These are phyloP conservation scores for Suillus fuscotomentosus DNA, from an alignment of 768 basidiomycete genomes.

Conservation along the genomic window DNA sequence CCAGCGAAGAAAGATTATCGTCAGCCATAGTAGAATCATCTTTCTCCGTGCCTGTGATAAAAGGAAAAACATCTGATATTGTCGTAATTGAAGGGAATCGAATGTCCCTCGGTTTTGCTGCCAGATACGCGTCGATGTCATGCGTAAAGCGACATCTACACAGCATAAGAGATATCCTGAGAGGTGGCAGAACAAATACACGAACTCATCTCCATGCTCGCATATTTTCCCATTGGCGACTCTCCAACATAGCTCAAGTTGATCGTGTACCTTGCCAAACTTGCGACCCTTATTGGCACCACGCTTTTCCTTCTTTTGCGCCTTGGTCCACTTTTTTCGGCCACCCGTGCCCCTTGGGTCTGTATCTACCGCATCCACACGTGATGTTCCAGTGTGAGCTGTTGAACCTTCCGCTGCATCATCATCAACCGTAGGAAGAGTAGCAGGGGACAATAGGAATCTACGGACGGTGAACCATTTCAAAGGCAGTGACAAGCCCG, in stretches of 20 bases:
- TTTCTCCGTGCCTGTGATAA: conserved; percentile 28
- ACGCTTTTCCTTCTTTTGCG: conserved; percentile 68
- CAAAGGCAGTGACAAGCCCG: not conserved
- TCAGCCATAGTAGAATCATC: not conserved
- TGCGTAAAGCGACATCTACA: conserved; percentile 78
- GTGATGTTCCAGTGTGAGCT: conserved; percentile 24
- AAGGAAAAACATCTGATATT: conserved; percentile 50
- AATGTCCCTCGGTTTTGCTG: conserved; percentile 73
- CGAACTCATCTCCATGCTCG: conserved; percentile 66
- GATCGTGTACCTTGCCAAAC: conserved; percentile 77
- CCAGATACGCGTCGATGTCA: conserved; percentile 73
- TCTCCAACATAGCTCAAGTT: conserved; percentile 79
- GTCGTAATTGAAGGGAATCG: conserved; percentile 47
- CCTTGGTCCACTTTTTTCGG: conserved; percentile 49
- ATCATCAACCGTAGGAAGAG: conserved; percentile 42
- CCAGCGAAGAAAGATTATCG: conserved; percentile 12
- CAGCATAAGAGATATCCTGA: not conserved
- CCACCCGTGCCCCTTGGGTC: conserved; percentile 34
- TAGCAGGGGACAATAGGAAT: conserved; percentile 35
- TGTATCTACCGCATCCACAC: conserved; percentile 26
- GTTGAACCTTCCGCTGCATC: conserved; percentile 65
- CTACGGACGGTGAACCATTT: conserved; percentile 25
- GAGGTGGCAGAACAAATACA: conserved; percentile 11
- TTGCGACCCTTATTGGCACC: conserved; percentile 85
- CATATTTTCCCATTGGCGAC: conserved; percentile 71